Evolutionary conservation across 768 basidiomycete genomes (phyloP).

Genomic region (Strobilomyces confusus): DNA sequence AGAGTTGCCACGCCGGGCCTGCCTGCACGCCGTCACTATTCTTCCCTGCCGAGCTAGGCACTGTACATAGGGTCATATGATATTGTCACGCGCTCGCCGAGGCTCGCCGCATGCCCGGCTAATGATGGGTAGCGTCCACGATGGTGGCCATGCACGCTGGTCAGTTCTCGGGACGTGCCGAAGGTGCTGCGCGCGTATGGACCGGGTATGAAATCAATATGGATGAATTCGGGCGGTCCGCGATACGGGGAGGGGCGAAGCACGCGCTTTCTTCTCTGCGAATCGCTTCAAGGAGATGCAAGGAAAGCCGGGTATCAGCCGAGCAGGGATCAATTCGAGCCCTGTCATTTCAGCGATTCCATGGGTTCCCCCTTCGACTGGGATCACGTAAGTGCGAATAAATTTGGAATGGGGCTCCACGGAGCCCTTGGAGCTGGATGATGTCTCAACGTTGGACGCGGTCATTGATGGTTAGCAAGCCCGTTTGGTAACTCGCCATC

Average conservation of each 20-base stretch:
- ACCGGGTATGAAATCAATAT: not conserved
- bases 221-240: not conserved
- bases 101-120: not conserved
- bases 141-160: not conserved
- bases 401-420: conserved; percentile 15
- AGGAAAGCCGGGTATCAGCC: not conserved
- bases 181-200: not conserved
- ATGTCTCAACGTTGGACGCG: conserved; percentile 1
- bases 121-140: not conserved
- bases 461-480: conserved; percentile 3
- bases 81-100: not conserved
- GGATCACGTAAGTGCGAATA: conserved; percentile 3
- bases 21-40: conserved; percentile 8
- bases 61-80: not conserved
- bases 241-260: not conserved
- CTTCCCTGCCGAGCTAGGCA: conserved; percentile 7
- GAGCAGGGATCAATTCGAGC: conserved; percentile 3
- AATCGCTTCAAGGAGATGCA: not conserved
- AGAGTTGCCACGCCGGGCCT: not conserved
- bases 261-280: not conserved
- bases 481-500: not conserved
- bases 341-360: not conserved
- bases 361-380: not conserved
- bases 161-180: conserved; percentile 1
- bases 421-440: conserved; percentile 23